phyloP scores from a whole-genome alignment of 345 rosid genomes.

The Populus euphratica region DNA sequence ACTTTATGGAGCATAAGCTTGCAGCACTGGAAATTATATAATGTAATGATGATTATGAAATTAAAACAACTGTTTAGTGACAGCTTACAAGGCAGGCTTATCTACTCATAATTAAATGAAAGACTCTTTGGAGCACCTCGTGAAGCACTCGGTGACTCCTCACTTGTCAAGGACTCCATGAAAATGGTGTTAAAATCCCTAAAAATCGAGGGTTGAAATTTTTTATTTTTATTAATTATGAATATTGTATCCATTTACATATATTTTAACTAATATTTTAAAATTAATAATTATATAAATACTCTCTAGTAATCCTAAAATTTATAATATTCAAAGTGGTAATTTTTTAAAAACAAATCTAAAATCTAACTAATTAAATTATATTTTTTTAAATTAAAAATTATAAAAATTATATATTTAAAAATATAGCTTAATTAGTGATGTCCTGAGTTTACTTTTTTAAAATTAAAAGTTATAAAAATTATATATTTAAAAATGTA shows the following conservation, averaged over 20 bases:
- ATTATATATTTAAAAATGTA: too few species aligned
- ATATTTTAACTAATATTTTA: too few species aligned
- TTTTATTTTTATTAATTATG: too few species aligned
- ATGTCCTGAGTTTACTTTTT: rapidly evolving
- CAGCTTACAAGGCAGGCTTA: neutral
- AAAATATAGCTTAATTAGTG: too few species aligned
- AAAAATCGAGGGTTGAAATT: neutral
- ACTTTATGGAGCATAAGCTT: neutral
- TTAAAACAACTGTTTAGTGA: neutral
- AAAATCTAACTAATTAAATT: too few species aligned
- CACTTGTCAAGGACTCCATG: neutral
- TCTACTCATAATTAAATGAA: neutral
- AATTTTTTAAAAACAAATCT: rapidly evolving
- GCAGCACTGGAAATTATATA: neutral
- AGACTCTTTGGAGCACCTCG: neutral
- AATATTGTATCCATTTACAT: rapidly evolving
- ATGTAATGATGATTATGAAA: neutral
- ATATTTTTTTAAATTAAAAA: rapidly evolving
- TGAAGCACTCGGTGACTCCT: neutral
- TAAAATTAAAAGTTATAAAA: too few species aligned
- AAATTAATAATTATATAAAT: rapidly evolving
- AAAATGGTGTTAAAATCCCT: too few species aligned
- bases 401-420: too few species aligned
- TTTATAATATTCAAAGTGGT: rapidly evolving
- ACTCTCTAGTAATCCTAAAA: rapidly evolving